Evolutionary conservation across 352 stramenopile species (phyloP), one percentile per base, ranked within the genome.

Genomic region (Globisporangium nagaii): DNA sequence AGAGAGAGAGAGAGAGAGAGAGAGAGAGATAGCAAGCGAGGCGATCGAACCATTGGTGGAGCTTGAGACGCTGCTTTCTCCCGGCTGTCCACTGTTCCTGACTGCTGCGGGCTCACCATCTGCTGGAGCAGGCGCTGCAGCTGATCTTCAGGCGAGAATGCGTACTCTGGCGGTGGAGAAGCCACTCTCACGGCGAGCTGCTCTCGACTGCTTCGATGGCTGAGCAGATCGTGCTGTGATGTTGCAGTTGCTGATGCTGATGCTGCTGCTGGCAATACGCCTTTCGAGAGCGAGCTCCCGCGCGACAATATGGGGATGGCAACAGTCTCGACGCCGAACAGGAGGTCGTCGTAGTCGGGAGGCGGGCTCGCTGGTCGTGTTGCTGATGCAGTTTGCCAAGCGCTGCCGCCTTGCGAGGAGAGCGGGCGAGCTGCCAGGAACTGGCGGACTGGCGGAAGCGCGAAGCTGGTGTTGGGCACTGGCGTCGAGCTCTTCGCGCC

Each of bases 271-370:
- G 35, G 35, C 7, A 22, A 12, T 30, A 35, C 5, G 12, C 49
- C 15, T 20, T 57, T 57, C 11, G 24, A 52, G 13, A 31, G 41
- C 19, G 41, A 56, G 13, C 24, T 34, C 15, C 41, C 40, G 20
- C 42, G 32, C 19, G 28, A 24, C 19, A n/a, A n/a, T n/a, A 56
- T 27, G 4, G 61, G 32, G 9, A 78, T 63, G 1, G 65, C 25
- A 0, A 86, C 52, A 1, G 73, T 88, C 55, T 88, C 75, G 28
- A 88, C 72, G 1, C 73, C 78, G 35, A 88, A 88, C 40, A 88
- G 86, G 5, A 88, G 50, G 30, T 86, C 78, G 39, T 84, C 59
- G 45, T 86, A 86, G 0, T 68, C 61, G 47, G 78, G 75, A 10
- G 78, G 75, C 9, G 65, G 78, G 0, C 73, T 75, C 10, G 63